Evolutionary conservation across 2,329 filamentous ascomycete species (phyloP).

Genomic region (Fusarium phyllophilum): DNA sequence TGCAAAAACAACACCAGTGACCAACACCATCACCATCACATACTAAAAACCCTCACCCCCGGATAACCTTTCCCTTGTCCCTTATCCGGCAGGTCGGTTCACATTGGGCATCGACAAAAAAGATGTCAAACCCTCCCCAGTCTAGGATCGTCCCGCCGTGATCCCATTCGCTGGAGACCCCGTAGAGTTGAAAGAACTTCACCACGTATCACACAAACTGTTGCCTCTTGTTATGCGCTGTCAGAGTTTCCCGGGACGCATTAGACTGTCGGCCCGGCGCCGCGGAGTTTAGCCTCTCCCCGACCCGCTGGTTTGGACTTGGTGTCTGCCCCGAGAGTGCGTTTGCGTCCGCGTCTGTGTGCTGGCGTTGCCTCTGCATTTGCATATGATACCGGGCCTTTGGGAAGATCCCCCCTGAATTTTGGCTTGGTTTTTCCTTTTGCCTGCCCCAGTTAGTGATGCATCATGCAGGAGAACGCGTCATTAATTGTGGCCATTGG

Average conservation of each 20-base stretch:
- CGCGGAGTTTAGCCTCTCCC: conserved; percentile 31
- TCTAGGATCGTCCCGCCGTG: conserved; percentile 17
- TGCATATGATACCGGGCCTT: conserved; percentile 22
- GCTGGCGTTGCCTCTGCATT: conserved; percentile 31
- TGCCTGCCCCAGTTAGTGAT: conserved; percentile 21
- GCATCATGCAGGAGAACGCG: conserved; percentile 43
- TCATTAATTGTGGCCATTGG: conserved; percentile 11
- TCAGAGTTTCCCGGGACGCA: conserved; percentile 5
- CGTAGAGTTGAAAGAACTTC: background rate
- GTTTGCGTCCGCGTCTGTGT: background rate
- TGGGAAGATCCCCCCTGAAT: conserved; percentile 26
- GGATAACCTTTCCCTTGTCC: conserved; percentile 23
- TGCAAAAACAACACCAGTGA: background rate
- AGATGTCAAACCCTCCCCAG: background rate
- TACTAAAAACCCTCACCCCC: background rate
- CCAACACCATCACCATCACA: background rate
- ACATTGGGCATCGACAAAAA: conserved; percentile 32
- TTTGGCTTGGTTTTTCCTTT: background rate
- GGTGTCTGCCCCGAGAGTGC: background rate
- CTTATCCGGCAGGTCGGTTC: conserved; percentile 29
- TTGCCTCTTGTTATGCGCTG: conserved; percentile 18
- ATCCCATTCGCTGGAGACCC: conserved; percentile 22
- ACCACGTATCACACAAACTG: conserved; percentile 4
- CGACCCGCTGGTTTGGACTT: conserved; percentile 26
- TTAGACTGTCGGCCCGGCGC: conserved; percentile 33